Conservation (phyloP, 805 yeast species). For the Cyberlindnera suaveolens region DNA sequence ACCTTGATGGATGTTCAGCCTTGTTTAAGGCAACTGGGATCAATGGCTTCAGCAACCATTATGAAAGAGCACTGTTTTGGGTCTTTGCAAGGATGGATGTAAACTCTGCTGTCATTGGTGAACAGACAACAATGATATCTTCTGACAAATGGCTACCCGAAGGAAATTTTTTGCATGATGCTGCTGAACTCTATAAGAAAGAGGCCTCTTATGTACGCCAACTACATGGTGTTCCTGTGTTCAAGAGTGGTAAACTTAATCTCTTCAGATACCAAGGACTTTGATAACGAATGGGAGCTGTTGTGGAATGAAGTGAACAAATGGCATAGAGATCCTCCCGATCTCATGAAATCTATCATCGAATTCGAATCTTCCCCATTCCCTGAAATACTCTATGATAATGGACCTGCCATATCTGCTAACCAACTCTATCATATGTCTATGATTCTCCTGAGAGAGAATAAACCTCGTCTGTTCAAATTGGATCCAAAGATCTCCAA, state of each 20-base stretch:
- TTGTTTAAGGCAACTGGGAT: slow-evolving; percentile 32
- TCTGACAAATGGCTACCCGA: slow-evolving; percentile 31
- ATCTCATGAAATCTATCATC: slow-evolving; percentile 28
- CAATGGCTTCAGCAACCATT: slow-evolving; percentile 29
- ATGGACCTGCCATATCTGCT: slow-evolving; percentile 32
- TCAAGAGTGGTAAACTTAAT: slow-evolving; percentile 32
- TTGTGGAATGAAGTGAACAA: slow-evolving; percentile 34
- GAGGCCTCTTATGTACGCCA: slow-evolving; percentile 31
- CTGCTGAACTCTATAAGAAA: slow-evolving; percentile 20
- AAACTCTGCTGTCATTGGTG: slow-evolving; percentile 31
- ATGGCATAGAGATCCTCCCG: slow-evolving; percentile 34
- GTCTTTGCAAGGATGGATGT: slow-evolving; percentile 37
- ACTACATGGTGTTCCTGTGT: slow-evolving; percentile 33
- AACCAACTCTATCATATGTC: slow-evolving; percentile 36
- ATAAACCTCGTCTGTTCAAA: slow-evolving; percentile 33
- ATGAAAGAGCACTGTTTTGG: slow-evolving; percentile 38
- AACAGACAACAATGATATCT: slow-evolving; percentile 30
- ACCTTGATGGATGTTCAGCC: slow-evolving; percentile 33
- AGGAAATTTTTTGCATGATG: slow-evolving; percentile 19
- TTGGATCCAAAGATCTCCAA: slow-evolving; percentile 14
- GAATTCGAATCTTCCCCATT: slow-evolving; percentile 30
- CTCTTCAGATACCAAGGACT: slow-evolving; percentile 22
- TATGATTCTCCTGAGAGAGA: slow-evolving; percentile 31
- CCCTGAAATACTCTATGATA: slow-evolving; percentile 31
- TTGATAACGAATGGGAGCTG: slow-evolving; percentile 32